A percentile compares a stretch with the other conserved stretches of the same genome.
Evolutionary conservation across 306 rosid species (phyloP).

Genomic region (Lupinus albus): DNA sequence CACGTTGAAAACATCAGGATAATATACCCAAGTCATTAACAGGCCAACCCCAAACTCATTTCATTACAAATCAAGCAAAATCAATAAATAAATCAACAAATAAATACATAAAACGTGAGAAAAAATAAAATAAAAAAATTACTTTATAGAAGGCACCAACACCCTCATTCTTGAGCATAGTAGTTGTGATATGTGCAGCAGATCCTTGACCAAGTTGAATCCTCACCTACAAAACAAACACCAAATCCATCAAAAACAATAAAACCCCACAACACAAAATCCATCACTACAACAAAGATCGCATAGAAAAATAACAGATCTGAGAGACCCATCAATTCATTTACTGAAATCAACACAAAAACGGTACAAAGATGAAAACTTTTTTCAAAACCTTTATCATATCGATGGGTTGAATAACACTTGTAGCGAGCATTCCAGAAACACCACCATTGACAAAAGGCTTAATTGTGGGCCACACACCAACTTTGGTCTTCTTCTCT

Average conservation of each 20-base stretch:
- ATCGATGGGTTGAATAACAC: constrained; percentile 94
- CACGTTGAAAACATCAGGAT: constrained; percentile 17
- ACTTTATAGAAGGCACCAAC: constrained; percentile 88
- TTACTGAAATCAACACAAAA: not conserved
- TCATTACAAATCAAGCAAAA: constrained; percentile 15
- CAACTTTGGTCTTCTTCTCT: constrained; percentile 69
- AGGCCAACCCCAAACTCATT: not conserved
- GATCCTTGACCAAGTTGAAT: constrained; percentile 99
- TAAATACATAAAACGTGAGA: not conserved
- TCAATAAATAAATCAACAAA: too few species aligned
- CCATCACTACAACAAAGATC: not conserved
- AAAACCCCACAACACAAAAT: not conserved
- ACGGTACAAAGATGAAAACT: not conserved
- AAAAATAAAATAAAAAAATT: not conserved
- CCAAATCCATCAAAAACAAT: constrained; percentile 31
- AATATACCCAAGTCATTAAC: constrained; percentile 1
- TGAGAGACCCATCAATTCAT: constrained; percentile 29
- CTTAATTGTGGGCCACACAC: constrained; percentile 82
- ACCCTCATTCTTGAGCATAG: constrained; percentile 90
- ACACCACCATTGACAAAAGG: constrained; percentile 95
- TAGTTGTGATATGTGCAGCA: constrained; percentile 66
- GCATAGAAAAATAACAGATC: constrained; percentile 54
- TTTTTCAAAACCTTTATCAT: constrained; percentile 76
- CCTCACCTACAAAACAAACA: constrained; percentile 66
- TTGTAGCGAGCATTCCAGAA: constrained; percentile 99